Base-by-base conservation (phyloP, 1,284 basidiomycete species). In the Naganishia sp. region DNA sequence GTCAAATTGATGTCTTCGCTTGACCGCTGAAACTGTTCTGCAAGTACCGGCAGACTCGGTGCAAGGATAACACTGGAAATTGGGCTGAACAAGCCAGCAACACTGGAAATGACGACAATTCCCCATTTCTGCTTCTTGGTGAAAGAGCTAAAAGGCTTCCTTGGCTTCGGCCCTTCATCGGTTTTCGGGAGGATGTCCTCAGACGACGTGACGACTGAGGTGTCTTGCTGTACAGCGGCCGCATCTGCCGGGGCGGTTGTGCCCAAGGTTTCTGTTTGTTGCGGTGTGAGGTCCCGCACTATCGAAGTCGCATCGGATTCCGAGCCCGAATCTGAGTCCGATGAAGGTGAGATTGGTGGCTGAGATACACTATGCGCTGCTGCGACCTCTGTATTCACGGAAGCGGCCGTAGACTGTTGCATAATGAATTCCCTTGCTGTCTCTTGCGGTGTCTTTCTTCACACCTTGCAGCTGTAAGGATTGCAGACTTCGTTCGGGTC, bases 1-100 rank as follows among this genome's bases (percentile, higher is more conserved):
- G 75, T 75, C n/a, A 79, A 70, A 10, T 75, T 74, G 55, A 80
- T 78, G 31, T 74, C 70, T 55, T 74, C 71, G 55, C 75, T 73
- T 10, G 71, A 65, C 13, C 68, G 65, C 56, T 69, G 21, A 67
- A 80, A 79, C 5, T 70, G 75, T 2, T 44, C 44, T 0, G 77
- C 70, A 0, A 80, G 65, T 5, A 70, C 67, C 0, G 79, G 79
- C 16, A 77, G 74, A 33, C 73, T 75, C 2, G 76, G 77, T 2
- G 73, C 74, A 54, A 74, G 77, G 55, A 76, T 78, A 61, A 74
- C 75, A 43, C 71, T 72, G 15, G 74, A 75, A 6, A 77, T 77
- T 6, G 76, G 75, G 39, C 75, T 76, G 67, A 74, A 74, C 36
- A 72, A 72, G 31, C 73, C 71, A 0, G 74, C 76, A 18, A 75